Percentiles rank a stretch among this genome's conserved stretches.
phyloP scores from a whole-genome alignment of 768 basidiomycete species.

The Brasilioporus rufonigricans region DNA sequence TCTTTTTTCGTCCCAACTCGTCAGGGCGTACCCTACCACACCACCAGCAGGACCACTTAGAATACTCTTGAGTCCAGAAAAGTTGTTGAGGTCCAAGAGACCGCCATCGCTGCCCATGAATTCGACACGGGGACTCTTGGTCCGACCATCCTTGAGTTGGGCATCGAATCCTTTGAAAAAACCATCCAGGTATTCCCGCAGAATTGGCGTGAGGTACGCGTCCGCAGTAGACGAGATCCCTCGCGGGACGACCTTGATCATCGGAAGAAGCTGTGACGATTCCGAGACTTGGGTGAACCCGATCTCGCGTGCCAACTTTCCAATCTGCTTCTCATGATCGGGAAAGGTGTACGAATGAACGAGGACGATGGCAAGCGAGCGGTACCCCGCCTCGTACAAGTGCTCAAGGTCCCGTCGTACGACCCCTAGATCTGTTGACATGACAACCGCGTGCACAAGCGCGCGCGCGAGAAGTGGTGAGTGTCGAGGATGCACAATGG shows the following conservation, averaged over 20 bases:
- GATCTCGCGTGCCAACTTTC: constrained; percentile 66
- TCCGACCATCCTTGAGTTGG: constrained; percentile 57
- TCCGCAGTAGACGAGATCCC: constrained; percentile 92
- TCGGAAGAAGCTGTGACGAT: constrained; percentile 82
- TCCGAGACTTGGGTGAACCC: constrained; percentile 92
- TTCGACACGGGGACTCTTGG: constrained; percentile 72
- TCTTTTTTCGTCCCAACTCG: constrained; percentile 77
- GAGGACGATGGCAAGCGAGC: constrained; percentile 85
- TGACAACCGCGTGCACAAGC: too few species aligned
- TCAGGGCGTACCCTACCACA: constrained; percentile 89
- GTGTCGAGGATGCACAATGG: background rate
- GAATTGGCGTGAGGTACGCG: constrained; percentile 91
- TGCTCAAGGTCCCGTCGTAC: constrained; percentile 62
- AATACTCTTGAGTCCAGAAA: constrained; percentile 92
- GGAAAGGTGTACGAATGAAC: constrained; percentile 93
- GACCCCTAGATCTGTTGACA: constrained; percentile 48
- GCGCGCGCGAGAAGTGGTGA: background rate
- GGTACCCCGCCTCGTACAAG: constrained; percentile 79
- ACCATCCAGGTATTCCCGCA: constrained; percentile 80
- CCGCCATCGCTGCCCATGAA: constrained; percentile 97
- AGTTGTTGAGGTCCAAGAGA: constrained; percentile 73
- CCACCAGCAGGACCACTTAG: constrained; percentile 93
- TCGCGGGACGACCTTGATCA: constrained; percentile 95
- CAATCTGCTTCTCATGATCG: constrained; percentile 76
- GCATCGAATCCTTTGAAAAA: constrained; percentile 89